These are phyloP conservation scores for Pelargonium fulgidum DNA, from an alignment of 441 rosid species.

Conservation along the genomic window DNA sequence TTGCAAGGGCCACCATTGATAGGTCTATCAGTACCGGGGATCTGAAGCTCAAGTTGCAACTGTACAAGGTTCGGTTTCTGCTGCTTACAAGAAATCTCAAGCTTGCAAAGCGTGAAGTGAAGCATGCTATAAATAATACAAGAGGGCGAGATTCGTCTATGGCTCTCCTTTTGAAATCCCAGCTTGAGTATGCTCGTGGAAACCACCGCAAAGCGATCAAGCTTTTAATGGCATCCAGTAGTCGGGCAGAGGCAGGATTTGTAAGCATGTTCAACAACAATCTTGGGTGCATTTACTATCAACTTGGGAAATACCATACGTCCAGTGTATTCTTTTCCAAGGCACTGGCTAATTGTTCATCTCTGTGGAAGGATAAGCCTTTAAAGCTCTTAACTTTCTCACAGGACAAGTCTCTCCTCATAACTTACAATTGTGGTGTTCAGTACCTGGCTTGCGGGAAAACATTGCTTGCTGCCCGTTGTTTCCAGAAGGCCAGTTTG, in stretches of 20 bases:
- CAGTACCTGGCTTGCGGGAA: conserved; percentile 80
- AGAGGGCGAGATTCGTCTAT: conserved; percentile 80
- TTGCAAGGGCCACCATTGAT: conserved; percentile 46
- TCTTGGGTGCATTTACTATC: conserved; percentile 87
- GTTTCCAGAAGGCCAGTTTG: conserved; percentile 70
- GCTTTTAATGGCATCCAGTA: conserved; percentile 74
- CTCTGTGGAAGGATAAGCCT: conserved; percentile 67
- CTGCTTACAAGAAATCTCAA: conserved; percentile 84
- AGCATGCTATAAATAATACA: conserved; percentile 82
- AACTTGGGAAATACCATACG: conserved; percentile 57
- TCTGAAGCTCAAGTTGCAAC: conserved; percentile 87
- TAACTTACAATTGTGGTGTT: conserved; percentile 78
- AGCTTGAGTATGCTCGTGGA: conserved; percentile 91
- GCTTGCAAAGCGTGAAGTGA: conserved; percentile 93
- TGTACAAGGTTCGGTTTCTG: conserved; percentile 76
- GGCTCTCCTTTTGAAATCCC: conserved; percentile 88
- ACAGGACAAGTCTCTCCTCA: conserved; percentile 77
- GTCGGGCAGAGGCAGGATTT: conserved; percentile 52
- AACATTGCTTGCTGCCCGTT: conserved; percentile 75
- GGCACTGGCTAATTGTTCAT: conserved; percentile 57
- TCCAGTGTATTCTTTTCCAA: conserved; percentile 67
- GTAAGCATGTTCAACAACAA: conserved; percentile 79
- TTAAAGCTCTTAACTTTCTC: conserved; percentile 54
- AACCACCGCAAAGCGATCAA: conserved; percentile 87
- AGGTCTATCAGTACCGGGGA: conserved; percentile 52